Percentiles rank a stretch among this genome's conserved stretches.
Evolutionary conservation across 345 rosid genomes (phyloP).

Genomic region (Murraya paniculata): DNA sequence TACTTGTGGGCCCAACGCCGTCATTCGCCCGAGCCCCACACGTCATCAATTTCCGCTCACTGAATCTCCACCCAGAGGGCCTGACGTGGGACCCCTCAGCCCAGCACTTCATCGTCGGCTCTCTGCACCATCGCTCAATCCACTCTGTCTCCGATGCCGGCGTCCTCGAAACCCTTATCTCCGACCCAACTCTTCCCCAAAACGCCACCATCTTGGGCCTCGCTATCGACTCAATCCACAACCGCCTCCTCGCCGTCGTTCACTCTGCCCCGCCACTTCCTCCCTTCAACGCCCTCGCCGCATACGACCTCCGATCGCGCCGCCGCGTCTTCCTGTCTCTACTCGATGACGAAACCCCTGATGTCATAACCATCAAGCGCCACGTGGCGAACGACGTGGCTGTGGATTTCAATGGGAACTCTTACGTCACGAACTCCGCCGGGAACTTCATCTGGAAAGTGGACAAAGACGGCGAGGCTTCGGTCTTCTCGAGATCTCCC

Average conservation of each 20-base stretch:
- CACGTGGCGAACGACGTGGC: conserved; percentile 69
- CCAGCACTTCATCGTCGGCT: conserved; percentile 82
- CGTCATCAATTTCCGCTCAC: conserved; percentile 63
- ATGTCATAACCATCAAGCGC: conserved; percentile 2
- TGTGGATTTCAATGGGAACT: conserved; percentile 70
- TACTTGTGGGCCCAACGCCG: conserved; percentile 3
- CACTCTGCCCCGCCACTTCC: conserved; percentile 49
- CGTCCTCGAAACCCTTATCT: conserved; percentile 51
- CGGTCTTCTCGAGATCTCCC: conserved; percentile 66
- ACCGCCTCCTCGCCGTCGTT: conserved; percentile 69
- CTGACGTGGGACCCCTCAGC: conserved; percentile 64
- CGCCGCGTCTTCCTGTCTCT: conserved; percentile 33
- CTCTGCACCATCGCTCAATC: conserved; percentile 53
- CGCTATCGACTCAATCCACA: conserved; percentile 47
- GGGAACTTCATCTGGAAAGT: conserved; percentile 89
- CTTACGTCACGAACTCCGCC: conserved; percentile 80
- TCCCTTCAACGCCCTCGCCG: conserved; percentile 75
- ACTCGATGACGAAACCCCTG: conserved; percentile 29
- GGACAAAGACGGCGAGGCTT: conserved; percentile 50
- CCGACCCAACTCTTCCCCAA: conserved; percentile 57
- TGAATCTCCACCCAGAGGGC: conserved; percentile 75
- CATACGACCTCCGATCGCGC: conserved; percentile 67
- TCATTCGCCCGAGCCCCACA: conserved; percentile 40
- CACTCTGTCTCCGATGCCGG: conserved; percentile 81
- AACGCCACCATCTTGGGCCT: conserved; percentile 63